phyloP scores from a whole-genome alignment of 2,329 filamentous ascomycete species.

The Fusarium sublunatum region DNA sequence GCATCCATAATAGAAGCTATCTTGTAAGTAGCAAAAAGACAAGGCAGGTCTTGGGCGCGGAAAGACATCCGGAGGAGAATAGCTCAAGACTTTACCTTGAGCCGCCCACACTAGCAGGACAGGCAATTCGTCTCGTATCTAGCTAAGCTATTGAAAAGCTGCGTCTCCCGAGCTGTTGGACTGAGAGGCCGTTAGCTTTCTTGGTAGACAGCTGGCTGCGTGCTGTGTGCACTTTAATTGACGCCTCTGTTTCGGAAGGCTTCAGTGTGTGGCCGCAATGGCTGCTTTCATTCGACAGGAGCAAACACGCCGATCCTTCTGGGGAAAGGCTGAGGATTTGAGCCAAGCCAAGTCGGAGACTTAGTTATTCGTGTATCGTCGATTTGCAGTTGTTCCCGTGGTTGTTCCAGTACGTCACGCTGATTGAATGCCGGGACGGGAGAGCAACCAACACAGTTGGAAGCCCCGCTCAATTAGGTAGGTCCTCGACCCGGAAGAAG shows the following conservation, averaged over 20 bases:
- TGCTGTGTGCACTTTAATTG: slow-evolving; percentile 6
- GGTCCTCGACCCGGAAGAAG: slow-evolving; percentile 1
- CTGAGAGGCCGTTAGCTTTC: slow-evolving; percentile 13
- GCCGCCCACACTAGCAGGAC: slow-evolving; percentile 15
- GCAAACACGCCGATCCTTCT: slow-evolving; percentile 11
- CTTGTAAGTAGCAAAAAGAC: neutral
- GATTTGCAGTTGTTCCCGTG: slow-evolving; percentile 3
- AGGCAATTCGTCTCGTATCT: slow-evolving; percentile 3
- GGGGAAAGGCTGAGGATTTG: slow-evolving; percentile 16
- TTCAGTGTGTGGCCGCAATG: slow-evolving; percentile 12
- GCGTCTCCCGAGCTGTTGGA: slow-evolving; percentile 4
- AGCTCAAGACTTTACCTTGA: slow-evolving; percentile 4
- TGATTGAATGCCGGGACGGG: slow-evolving; percentile 23
- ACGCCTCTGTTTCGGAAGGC: slow-evolving; percentile 5
- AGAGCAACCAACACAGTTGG: slow-evolving; percentile 23
- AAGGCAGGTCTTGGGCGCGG: neutral
- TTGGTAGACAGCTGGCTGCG: slow-evolving; percentile 7
- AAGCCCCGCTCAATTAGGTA: slow-evolving; percentile 10
- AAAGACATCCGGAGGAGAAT: slow-evolving; percentile 6
- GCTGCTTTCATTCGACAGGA: slow-evolving; percentile 17
- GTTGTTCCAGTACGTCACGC: slow-evolving; percentile 21
- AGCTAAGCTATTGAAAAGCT: slow-evolving; percentile 12
- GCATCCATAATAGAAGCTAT: slow-evolving; percentile 28
- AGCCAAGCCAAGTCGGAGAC: slow-evolving; percentile 5
- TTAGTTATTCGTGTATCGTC: slow-evolving; percentile 8